Conservation (phyloP, 306 rosid genomes). For the Sechiopsis laciniata region DNA sequence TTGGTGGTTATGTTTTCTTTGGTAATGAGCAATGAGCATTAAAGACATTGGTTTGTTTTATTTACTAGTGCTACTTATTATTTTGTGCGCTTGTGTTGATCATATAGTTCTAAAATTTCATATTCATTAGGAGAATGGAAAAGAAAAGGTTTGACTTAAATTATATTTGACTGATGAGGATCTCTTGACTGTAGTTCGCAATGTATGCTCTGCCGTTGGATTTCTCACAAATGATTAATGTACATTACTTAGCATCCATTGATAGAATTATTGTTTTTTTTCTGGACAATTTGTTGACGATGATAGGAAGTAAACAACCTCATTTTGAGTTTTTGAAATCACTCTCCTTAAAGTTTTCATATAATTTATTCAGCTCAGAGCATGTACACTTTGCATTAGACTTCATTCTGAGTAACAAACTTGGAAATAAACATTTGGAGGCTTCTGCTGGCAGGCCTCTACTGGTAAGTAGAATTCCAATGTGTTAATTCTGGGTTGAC, state of each 20-base stretch:
- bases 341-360: slow-evolving; percentile 71
- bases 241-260: slow-evolving; percentile 11
- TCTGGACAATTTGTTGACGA: slow-evolving; percentile 60
- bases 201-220: background rate
- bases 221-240: background rate
- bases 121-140: background rate
- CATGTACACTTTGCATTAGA: slow-evolving; percentile 51
- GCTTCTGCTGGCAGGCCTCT: slow-evolving; percentile 62
- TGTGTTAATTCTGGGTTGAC: slow-evolving; percentile 16
- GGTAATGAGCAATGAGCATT: slow-evolving; percentile 6
- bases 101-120: background rate
- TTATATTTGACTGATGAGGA: background rate
- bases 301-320: slow-evolving; percentile 51
- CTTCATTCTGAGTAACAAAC: slow-evolving; percentile 35
- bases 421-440: slow-evolving; percentile 40
- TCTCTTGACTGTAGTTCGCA: background rate
- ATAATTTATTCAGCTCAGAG: slow-evolving; percentile 67
- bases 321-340: slow-evolving; percentile 52
- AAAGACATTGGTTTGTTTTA: slow-evolving; percentile 1
- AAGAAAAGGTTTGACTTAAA: background rate
- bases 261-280: slow-evolving; percentile 7
- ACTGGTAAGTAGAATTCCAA: slow-evolving; percentile 46
- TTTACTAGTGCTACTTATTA: background rate
- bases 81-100: background rate
- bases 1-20: background rate